These are phyloP conservation scores for Aegilops tauschii DNA, from an alignment of 176 grass and related monocot genomes.

Conservation along the genomic window DNA sequence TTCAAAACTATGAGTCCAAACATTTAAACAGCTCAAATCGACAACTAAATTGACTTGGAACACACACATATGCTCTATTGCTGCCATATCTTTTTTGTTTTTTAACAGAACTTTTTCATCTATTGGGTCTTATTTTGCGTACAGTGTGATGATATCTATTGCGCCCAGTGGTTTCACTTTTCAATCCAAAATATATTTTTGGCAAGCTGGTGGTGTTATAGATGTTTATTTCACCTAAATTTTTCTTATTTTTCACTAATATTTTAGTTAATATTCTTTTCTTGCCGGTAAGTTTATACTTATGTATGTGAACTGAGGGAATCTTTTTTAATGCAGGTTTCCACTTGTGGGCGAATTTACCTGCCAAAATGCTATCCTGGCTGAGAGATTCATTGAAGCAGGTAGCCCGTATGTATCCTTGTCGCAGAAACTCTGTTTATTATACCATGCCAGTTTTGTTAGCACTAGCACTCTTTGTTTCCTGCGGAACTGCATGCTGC, in stretches of 20 bases:
- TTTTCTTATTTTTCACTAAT: not conserved
- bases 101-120: not conserved
- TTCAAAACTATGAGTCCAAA: not conserved
- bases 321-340: slow-evolving; percentile 45
- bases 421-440: slow-evolving; percentile 30
- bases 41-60: not conserved
- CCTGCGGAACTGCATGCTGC: not conserved
- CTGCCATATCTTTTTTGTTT: not conserved
- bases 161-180: not conserved
- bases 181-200: not conserved
- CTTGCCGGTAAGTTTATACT: not conserved
- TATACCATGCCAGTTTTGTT: slow-evolving; percentile 15
- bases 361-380: slow-evolving; percentile 95
- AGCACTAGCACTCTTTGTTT: slow-evolving; percentile 18
- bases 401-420: slow-evolving; percentile 94
- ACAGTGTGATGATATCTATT: slow-evolving; percentile 1
- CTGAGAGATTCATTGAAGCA: slow-evolving; percentile 97
- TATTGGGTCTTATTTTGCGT: not conserved
- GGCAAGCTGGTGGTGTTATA: not conserved
- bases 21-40: not conserved
- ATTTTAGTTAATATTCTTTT: slow-evolving; percentile 13
- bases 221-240: not conserved
- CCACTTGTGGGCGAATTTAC: slow-evolving; percentile 92
- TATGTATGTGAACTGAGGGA: not conserved
- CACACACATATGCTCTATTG: not conserved